Percentiles rank a stretch among this genome's conserved stretches.
Evolutionary conservation across 2,329 filamentous ascomycete species (phyloP).

Genomic region (Purpureocillium takamizusanense): DNA sequence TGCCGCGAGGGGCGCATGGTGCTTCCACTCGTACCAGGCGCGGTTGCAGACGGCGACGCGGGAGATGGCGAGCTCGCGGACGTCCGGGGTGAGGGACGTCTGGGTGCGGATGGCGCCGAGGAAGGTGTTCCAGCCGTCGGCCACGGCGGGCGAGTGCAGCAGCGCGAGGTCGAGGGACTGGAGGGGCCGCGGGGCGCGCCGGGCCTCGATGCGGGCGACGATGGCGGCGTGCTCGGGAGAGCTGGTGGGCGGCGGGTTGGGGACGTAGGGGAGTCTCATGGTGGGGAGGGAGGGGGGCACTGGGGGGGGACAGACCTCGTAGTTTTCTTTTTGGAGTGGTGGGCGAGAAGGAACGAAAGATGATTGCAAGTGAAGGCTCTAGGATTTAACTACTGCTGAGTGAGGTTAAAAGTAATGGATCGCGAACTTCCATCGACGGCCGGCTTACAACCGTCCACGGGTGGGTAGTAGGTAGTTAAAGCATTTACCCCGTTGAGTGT

Average conservation of each 20-base stretch:
- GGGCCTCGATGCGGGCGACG: slow-evolving; percentile 53
- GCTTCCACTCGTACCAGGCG: slow-evolving; percentile 79
- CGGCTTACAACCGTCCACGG: too few relatives aligned
- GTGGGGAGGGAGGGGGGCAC: too few relatives aligned
- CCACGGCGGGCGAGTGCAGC: slow-evolving; percentile 64
- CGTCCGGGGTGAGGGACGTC: slow-evolving; percentile 38
- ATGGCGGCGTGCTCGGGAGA: slow-evolving; percentile 43
- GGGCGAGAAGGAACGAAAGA: too few relatives aligned
- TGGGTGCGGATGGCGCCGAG: slow-evolving; percentile 53
- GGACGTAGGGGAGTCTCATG: slow-evolving; percentile 62
- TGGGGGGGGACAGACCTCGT: too few relatives aligned
- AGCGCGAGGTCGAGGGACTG: slow-evolving; percentile 69
- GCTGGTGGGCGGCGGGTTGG: slow-evolving; percentile 38
- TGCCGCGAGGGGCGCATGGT: slow-evolving; percentile 62
- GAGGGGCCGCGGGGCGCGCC: slow-evolving; percentile 60
- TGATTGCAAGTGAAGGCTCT: too few relatives aligned
- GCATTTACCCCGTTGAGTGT: too few relatives aligned
- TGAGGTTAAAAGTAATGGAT: too few relatives aligned
- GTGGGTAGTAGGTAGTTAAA: not conserved
- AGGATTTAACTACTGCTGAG: too few relatives aligned
- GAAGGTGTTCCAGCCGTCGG: slow-evolving; percentile 67
- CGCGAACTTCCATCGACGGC: too few relatives aligned
- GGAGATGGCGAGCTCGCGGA: slow-evolving; percentile 73
- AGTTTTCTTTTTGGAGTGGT: too few relatives aligned
- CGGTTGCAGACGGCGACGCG: slow-evolving; percentile 71